A percentile compares a stretch with the other conserved stretches of the same genome.
Evolutionary conservation across 495 filamentous ascomycete species (phyloP).

Genomic region (Filosporella fistucella): DNA sequence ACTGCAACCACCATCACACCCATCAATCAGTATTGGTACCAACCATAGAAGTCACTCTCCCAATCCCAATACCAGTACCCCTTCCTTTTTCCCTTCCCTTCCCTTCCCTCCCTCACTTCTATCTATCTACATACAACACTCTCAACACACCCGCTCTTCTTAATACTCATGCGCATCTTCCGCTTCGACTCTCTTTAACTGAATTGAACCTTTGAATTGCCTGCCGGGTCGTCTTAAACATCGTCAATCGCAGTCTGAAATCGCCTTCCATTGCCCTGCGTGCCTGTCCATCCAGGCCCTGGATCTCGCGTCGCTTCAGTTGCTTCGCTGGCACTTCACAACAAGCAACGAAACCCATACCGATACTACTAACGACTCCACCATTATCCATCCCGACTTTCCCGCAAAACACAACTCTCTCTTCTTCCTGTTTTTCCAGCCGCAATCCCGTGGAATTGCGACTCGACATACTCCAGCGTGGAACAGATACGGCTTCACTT

Average conservation of each 20-base stretch:
- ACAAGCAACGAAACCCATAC: conserved; percentile 1
- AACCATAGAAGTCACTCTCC: not conserved
- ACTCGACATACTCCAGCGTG: too few species aligned
- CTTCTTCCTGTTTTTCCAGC: not conserved
- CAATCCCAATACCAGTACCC: not conserved
- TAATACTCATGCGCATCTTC: not conserved
- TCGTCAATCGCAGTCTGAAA: too few species aligned
- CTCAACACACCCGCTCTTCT: too few species aligned
- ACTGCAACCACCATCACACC: too few species aligned
- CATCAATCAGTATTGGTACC: too few species aligned
- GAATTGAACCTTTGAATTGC: not conserved
- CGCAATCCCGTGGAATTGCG: not conserved
- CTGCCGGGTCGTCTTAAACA: not conserved
- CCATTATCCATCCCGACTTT: not conserved
- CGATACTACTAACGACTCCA: not conserved
- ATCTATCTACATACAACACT: too few species aligned
- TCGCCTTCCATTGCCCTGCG: too few species aligned
- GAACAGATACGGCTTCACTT: not conserved
- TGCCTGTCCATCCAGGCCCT: not conserved
- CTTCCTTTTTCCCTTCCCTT: not conserved
- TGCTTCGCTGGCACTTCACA: conserved; percentile 8
- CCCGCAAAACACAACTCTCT: not conserved
- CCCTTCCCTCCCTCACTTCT: not conserved
- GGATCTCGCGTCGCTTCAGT: conserved; percentile 5
- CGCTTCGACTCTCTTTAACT: conserved; percentile 1